Base-by-base conservation (phyloP, 306 rosid species). In the Trifolium dubium region DNA sequence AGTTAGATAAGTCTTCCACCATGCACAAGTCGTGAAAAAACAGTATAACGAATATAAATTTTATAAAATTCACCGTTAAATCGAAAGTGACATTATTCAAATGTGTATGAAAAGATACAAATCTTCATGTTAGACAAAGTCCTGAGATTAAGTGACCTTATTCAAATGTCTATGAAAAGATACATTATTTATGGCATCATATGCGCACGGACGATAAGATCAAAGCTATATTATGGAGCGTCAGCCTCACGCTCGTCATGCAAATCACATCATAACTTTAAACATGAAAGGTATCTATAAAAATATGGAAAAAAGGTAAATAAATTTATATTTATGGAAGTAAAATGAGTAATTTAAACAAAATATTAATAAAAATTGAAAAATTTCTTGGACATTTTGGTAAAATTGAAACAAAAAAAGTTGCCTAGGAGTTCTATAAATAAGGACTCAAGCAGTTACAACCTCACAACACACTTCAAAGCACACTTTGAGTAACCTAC, bases 381-480 rank as follows among this genome's bases (percentile, higher is more conserved):
- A 18, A 15, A 1, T 53, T 6, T 8, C 6, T 11, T 10, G 64
- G 64, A 13, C 17, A 58, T 58, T 58, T 29, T 58, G 8, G 64
- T 58, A 58, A 58, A 58, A 58, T 58, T 29, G 17, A 23, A 58
- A 29, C 17, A 58, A 54, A 19, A 19, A 11, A 18, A 9, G 2
- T 9, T 7, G 18, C 10, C 19, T 5, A 6, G 0, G 0, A 10
- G 56, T 40, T 17, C 47, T 63, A 78, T 78, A 78, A 71, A 78
- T 43, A 0, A 5, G 31, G 31, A 6, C 23, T 5, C 17, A 7
- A 69, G 65, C 10, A 4, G 1, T 17, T 67, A 11, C 30, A 13
- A 44, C 12, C 1, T 9, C 53, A 23, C 17, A 28, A 46, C 30
- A 14, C 47, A 31, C 19, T 40, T 47, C 66, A 40, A 54, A 34